Conservation (phyloP, 768 basidiomycete species). For the Tylopilus vinaceipallidus region DNA sequence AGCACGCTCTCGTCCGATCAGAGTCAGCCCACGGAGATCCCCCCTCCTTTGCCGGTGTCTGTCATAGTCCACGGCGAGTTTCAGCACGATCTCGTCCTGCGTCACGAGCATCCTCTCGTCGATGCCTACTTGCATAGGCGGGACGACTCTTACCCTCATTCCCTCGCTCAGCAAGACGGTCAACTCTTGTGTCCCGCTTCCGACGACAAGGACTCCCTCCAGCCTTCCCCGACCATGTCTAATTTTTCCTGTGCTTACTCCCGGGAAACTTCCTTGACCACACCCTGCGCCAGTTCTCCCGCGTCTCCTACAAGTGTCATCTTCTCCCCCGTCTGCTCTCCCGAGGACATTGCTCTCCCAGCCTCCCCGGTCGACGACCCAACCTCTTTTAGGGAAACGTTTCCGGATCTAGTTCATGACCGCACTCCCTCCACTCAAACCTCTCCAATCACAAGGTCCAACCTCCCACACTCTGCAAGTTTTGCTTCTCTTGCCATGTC, state of each 20-base stretch:
- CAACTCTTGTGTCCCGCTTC: slow-evolving; percentile 11
- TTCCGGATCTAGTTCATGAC: not conserved
- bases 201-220: slow-evolving; percentile 28
- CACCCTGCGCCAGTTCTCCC: slow-evolving; percentile 20
- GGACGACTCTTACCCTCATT: slow-evolving; percentile 13
- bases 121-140: slow-evolving; percentile 14
- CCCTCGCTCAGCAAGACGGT: slow-evolving; percentile 19
- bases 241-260: slow-evolving; percentile 27
- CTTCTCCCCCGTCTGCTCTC: slow-evolving; percentile 15
- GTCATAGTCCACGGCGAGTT: slow-evolving; percentile 30
- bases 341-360: slow-evolving; percentile 28
- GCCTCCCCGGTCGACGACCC: slow-evolving; percentile 21
- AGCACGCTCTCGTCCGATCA: slow-evolving; percentile 35
- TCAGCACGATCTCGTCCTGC: slow-evolving; percentile 26
- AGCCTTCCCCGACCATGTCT: slow-evolving; percentile 29
- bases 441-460: not conserved
- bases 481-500: not conserved
- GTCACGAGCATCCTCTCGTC: slow-evolving; percentile 12
- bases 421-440: slow-evolving; percentile 6
- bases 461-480: slow-evolving; percentile 8
- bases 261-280: slow-evolving; percentile 27
- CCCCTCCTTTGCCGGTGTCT: slow-evolving; percentile 28
- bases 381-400: not conserved
- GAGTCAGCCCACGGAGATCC: slow-evolving; percentile 26
- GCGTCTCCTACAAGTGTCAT: slow-evolving; percentile 20